Evolutionary conservation across 2,329 filamentous ascomycete species (phyloP).

Genomic region (Scytalidium sp.): DNA sequence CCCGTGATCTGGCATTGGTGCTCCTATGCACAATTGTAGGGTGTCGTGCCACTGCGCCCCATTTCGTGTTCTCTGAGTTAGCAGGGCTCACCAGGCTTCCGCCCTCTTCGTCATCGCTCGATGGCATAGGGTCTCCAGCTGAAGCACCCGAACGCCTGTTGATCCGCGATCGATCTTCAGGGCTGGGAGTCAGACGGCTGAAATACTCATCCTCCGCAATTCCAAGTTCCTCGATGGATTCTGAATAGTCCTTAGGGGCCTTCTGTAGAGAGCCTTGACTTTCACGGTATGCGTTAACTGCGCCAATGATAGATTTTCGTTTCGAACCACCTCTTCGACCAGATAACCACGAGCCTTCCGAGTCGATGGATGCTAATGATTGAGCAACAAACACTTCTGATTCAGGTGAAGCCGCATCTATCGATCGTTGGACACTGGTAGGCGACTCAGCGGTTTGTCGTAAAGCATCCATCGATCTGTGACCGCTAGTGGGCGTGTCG

Average conservation of each 20-base stretch:
- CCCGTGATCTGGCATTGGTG: slow-evolving; percentile 54
- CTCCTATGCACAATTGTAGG: slow-evolving; percentile 63
- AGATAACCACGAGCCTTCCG: slow-evolving; percentile 93
- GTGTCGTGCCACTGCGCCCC: slow-evolving; percentile 37
- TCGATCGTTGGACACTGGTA: slow-evolving; percentile 37
- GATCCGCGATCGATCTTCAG: slow-evolving; percentile 23
- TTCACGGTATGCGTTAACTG: slow-evolving; percentile 33
- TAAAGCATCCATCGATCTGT: slow-evolving; percentile 34
- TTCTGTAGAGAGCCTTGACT: slow-evolving; percentile 39
- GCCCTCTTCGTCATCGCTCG: slow-evolving; percentile 57
- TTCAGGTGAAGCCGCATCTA: slow-evolving; percentile 48
- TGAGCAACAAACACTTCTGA: slow-evolving; percentile 60
- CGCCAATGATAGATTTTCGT: slow-evolving; percentile 44
- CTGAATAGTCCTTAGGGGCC: slow-evolving; percentile 49
- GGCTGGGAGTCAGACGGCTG: slow-evolving; percentile 46
- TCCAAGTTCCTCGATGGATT: slow-evolving; percentile 63
- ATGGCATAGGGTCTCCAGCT: slow-evolving; percentile 46
- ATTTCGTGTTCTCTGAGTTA: slow-evolving; percentile 23
- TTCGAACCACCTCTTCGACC: slow-evolving; percentile 56
- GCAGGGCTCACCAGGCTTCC: slow-evolving; percentile 30
- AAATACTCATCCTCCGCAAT: slow-evolving; percentile 74
- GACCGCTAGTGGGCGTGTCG: slow-evolving; percentile 45
- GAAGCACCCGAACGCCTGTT: slow-evolving; percentile 37
- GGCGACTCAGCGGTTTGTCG: slow-evolving; percentile 40
- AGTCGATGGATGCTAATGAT: slow-evolving; percentile 91